Evolutionary conservation across 2,329 filamentous ascomycete genomes (phyloP).

Genomic region (Corniculantispora saksenae): DNA sequence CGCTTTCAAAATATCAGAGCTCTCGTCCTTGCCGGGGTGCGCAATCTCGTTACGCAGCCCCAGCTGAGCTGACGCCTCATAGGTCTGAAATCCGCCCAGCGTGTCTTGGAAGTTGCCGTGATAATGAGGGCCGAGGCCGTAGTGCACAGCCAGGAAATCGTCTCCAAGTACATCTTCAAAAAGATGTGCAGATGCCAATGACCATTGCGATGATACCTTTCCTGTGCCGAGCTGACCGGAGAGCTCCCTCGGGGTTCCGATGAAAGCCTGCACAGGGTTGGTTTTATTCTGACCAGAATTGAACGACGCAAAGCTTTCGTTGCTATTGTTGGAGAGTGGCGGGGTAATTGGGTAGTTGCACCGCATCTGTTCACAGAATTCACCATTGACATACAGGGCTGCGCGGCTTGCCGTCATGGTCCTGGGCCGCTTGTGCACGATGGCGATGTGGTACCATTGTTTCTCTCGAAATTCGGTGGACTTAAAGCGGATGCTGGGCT

Average conservation of each 20-base stretch:
- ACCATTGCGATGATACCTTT: constrained; percentile 78
- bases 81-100: constrained; percentile 93
- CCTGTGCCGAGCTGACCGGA: constrained; percentile 74
- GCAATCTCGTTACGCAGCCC: constrained; percentile 90
- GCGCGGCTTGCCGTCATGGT: constrained; percentile 77
- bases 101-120: constrained; percentile 97
- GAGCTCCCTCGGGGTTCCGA: constrained; percentile 89
- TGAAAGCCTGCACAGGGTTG: constrained; percentile 82
- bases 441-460: constrained; percentile 88
- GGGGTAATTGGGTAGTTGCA: constrained; percentile 83
- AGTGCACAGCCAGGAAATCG: constrained; percentile 88
- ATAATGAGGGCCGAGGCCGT: constrained; percentile 85
- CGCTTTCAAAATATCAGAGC: constrained; percentile 86
- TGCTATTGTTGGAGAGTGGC: constrained; percentile 60
- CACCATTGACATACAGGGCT: constrained; percentile 86
- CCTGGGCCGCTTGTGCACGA: constrained; percentile 81
- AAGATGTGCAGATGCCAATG: constrained; percentile 83
- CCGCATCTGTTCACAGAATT: constrained; percentile 90
- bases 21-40: constrained; percentile 85
- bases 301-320: constrained; percentile 71
- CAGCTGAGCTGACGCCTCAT: constrained; percentile 85
- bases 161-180: constrained; percentile 88
- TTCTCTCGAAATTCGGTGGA: constrained; percentile 73
- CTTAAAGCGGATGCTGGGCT: constrained; percentile 93
- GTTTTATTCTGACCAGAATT: constrained; percentile 58